Base-by-base conservation (phyloP, 768 basidiomycete genomes). In the Mycena albidolilacea region DNA sequence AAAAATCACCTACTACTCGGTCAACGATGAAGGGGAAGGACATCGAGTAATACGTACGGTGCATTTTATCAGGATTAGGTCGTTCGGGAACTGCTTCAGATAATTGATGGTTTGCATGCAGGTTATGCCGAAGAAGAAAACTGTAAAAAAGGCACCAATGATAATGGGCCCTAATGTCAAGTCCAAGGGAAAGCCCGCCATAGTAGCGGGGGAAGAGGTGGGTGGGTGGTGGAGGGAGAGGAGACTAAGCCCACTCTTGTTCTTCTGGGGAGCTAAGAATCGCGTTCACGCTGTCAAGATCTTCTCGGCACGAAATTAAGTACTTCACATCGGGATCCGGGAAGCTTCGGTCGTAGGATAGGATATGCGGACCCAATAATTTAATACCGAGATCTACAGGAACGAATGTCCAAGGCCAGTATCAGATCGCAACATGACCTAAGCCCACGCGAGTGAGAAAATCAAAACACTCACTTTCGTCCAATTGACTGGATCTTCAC, bases 71-170 rank as follows among this genome's bases (percentile, higher is more conserved):
- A 63, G 57, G 0, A 59, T n/a, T 14, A 55, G 23, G 48, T 75
- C 73, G 55, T 75, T 71, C 35, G 74, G 71, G 37, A 52, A 75
- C 11, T 44, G 23, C 60, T 70, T 61, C 52, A 75, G 43, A 30
- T 75, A 75, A n/a, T 66, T 63, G 35, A 72, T 52, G 4, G 64
- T 46, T 41, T 75, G 71, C 74, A 75, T 69, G 67, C 63, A 72
- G 14, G 43, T 64, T 11, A 75, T 9, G 30, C 74, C 71, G 19
- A 72, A 75, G 63, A 72, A 67, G 59, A 70, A 72, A 7, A 72
- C 62, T 15, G 63, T 19, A 23, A 75, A 54, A 39, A 72, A 72
- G 4, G 65, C 67, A 7, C 67, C 74, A 41, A 23, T 48, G 39
- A 72, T 12, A 37, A 75, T 52, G 30, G 70, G 67, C 7, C 74